A percentile compares a stretch with the other conserved stretches of the same genome.
phyloP scores from a whole-genome alignment of 768 basidiomycete species.

The Multifurca ochricompacta region DNA sequence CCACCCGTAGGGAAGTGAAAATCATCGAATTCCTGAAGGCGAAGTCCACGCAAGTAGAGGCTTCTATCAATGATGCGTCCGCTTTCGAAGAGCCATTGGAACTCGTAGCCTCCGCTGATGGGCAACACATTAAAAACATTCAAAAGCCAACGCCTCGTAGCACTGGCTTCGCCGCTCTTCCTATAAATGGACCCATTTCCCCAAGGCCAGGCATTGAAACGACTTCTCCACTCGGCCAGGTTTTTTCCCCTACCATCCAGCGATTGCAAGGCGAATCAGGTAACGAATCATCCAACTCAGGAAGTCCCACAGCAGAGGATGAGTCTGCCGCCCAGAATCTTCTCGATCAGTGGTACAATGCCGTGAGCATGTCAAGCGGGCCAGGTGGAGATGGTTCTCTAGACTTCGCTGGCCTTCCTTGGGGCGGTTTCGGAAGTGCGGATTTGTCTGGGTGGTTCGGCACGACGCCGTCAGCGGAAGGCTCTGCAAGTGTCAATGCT shows the following conservation, averaged over 20 bases:
- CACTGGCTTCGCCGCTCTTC: constrained; percentile 11
- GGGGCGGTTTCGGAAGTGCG: constrained; percentile 20
- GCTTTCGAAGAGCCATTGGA: constrained; percentile 13
- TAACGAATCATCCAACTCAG: constrained; percentile 56
- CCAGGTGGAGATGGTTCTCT: constrained; percentile 31
- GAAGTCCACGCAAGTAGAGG: constrained; percentile 47
- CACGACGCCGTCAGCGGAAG: background rate
- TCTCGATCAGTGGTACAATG: constrained; percentile 79
- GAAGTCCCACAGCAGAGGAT: constrained; percentile 61
- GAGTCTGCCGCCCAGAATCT: constrained; percentile 71
- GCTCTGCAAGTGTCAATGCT: background rate
- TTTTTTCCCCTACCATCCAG: constrained; percentile 51
- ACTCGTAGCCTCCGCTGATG: constrained; percentile 2
- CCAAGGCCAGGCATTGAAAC: constrained; percentile 15
- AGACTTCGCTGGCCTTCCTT: constrained; percentile 21
- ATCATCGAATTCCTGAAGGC: constrained; percentile 76
- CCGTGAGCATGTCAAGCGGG: constrained; percentile 46
- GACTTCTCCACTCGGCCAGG: constrained; percentile 30
- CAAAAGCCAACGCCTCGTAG: constrained; percentile 25
- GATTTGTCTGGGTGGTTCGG: constrained; percentile 22
- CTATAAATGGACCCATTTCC: constrained; percentile 17
- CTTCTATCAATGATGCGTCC: constrained; percentile 11
- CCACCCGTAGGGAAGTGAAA: constrained; percentile 72
- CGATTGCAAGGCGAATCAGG: constrained; percentile 46
- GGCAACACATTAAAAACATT: constrained; percentile 7